A percentile compares a stretch with the other conserved stretches of the same genome.
Evolutionary conservation across 1,284 basidiomycete genomes (phyloP).

Genomic region (Moesziomyces sp.): DNA sequence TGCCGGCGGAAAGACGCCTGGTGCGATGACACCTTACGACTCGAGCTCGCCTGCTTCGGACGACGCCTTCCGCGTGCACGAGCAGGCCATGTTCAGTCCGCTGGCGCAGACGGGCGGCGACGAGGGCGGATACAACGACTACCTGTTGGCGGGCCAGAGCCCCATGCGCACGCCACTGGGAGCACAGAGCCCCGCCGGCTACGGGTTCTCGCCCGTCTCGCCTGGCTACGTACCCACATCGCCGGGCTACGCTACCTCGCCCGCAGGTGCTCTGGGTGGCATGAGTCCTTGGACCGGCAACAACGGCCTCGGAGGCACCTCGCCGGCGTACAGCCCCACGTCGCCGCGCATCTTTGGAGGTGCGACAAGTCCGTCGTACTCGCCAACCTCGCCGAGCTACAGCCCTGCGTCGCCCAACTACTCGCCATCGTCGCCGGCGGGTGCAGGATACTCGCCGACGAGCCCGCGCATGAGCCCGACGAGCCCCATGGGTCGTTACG

Average conservation of each 20-base stretch:
- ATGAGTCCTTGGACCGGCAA: slow-evolving; percentile 59
- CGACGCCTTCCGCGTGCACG: slow-evolving; percentile 74
- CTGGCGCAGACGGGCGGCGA: slow-evolving; percentile 88
- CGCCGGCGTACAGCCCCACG: slow-evolving; percentile 72
- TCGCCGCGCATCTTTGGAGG: slow-evolving; percentile 73
- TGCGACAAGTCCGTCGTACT: slow-evolving; percentile 72
- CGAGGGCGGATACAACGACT: slow-evolving; percentile 75
- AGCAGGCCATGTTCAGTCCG: slow-evolving; percentile 92
- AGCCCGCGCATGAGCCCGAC: slow-evolving; percentile 62
- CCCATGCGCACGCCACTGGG: slow-evolving; percentile 71
- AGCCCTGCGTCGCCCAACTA: slow-evolving; percentile 59
- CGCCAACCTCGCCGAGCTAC: slow-evolving; percentile 71
- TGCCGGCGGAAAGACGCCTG: slow-evolving; percentile 62
- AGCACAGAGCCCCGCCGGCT: slow-evolving; percentile 62
- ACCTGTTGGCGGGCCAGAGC: slow-evolving; percentile 81
- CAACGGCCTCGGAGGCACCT: slow-evolving; percentile 75
- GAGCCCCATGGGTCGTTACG: slow-evolving; percentile 63
- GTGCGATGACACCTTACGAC: slow-evolving; percentile 70
- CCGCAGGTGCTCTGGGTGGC: slow-evolving; percentile 75
- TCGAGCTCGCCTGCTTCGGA: slow-evolving; percentile 79
- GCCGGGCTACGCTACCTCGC: slow-evolving; percentile 64
- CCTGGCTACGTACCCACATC: slow-evolving; percentile 62
- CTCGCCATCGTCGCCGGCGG: slow-evolving; percentile 59
- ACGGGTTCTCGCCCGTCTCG: slow-evolving; percentile 63
- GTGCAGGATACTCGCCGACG: slow-evolving; percentile 62